These are phyloP conservation scores for Mortierella sp. DNA, from an alignment of 371 early-diverging fungal genomes.

Conservation along the genomic window DNA sequence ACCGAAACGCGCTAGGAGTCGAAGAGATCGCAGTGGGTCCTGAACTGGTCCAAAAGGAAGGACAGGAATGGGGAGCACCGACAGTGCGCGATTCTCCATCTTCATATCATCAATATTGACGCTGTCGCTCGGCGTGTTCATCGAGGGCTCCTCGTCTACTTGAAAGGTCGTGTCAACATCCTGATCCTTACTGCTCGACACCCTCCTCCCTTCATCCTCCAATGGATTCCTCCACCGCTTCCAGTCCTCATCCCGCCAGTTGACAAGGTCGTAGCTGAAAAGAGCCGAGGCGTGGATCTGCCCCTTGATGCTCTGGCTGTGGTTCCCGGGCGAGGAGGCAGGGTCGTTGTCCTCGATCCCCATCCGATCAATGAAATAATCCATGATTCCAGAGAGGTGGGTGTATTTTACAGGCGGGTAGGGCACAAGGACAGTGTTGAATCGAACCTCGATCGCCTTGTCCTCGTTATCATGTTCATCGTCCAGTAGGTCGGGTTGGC, in stretches of 20 bases:
- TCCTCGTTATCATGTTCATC: slow-evolving; percentile 19
- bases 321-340: not conserved
- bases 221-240: slow-evolving; percentile 60
- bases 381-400: slow-evolving; percentile 36
- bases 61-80: slow-evolving; percentile 24
- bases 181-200: not conserved
- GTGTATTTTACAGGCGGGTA: slow-evolving; percentile 50
- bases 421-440: slow-evolving; percentile 43
- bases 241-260: slow-evolving; percentile 66
- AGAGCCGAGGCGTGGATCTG: slow-evolving; percentile 60
- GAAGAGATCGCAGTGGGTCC: slow-evolving; percentile 76
- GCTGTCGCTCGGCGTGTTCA: slow-evolving; percentile 18
- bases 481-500: not conserved
- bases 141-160: slow-evolving; percentile 8
- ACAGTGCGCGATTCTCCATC: slow-evolving; percentile 13
- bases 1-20: slow-evolving; percentile 73
- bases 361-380: slow-evolving; percentile 47
- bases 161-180: slow-evolving; percentile 7
- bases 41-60: slow-evolving; percentile 80
- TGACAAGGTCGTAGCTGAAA: slow-evolving; percentile 64
- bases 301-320: slow-evolving; percentile 20
- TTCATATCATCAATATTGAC: slow-evolving; percentile 41
- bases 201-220: not conserved
- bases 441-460: slow-evolving; percentile 40
- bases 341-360: slow-evolving; percentile 30